Base-by-base conservation (phyloP, 192 early-diverging fungal genomes). In the Coemansia sp. region DNA sequence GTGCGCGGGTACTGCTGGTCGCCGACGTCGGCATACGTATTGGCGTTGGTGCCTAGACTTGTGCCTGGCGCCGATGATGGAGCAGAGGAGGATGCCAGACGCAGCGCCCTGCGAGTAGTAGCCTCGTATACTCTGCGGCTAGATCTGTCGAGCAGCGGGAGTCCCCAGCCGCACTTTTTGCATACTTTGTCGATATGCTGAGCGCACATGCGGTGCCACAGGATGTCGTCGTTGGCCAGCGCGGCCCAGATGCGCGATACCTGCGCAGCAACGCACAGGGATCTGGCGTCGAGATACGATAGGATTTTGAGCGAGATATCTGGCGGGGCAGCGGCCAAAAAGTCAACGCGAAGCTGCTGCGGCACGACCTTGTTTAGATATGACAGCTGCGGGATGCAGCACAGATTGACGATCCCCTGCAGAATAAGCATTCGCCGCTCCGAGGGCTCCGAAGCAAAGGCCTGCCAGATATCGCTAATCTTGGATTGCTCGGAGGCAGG, bases 111-210 rank as follows among this genome's bases (percentile, higher is more conserved):
- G 22, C 81, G 62, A 48, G 75, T 64, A 29, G 82, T 62, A 35
- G 75, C 62, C 77, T 84, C 69, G 84, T 80, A 81, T 1, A 75
- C 50, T 22, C 80, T 74, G 20, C 75, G 74, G 32, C 75, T 65
- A 35, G 69, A 87, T 46, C 76, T 84, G 56, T 91, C 86, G 25
- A 95, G 74, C 62, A 93, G 65, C n/a, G 95, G 95, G 34, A 98
- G 62, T 1, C 97, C 95, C 95, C 95, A 99, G 1, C 97, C 97
- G 74, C 97, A 99, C 60, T 90, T 96, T 65, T 83, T 83, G 67
- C 97, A 99, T 61, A 92, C 91, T 58, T 91, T 91, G 73, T 95
- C 94, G 56, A 97, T 99, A 68, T 99, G 97, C 78, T 98, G 95
- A 35, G 89, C 89, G 64, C 97, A 99, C 93, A 99, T 95, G 30